A percentile compares a stretch with the other conserved stretches of the same genome.
Conservation (phyloP, 768 basidiomycete genomes). For the Neoboletus brunneissimus region DNA sequence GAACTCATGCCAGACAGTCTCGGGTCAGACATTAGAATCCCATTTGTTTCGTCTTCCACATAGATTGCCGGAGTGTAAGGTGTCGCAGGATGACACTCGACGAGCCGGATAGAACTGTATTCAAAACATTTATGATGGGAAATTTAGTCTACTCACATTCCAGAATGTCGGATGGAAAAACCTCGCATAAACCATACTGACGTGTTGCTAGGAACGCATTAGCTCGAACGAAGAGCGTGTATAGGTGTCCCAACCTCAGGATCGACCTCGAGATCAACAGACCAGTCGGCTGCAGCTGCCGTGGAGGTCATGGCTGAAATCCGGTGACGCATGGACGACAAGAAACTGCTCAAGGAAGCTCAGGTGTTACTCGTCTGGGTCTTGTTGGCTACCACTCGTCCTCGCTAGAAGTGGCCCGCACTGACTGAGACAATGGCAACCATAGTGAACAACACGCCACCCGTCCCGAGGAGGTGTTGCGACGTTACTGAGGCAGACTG, state of each 20-base stretch:
- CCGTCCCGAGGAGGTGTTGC: constrained; percentile 5
- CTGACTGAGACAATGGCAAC: constrained; percentile 14
- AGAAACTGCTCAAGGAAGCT: constrained; percentile 2
- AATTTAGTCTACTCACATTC: constrained; percentile 8
- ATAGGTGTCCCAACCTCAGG: not conserved
- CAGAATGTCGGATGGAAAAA: constrained; percentile 23
- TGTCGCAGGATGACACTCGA: constrained; percentile 16
- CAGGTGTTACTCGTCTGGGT: not conserved
- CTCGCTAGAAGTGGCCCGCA: constrained; percentile 14
- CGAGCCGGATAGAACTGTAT: not conserved
- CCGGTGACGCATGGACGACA: constrained; percentile 8
- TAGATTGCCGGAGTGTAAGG: constrained; percentile 14
- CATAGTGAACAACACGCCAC: constrained; percentile 13
- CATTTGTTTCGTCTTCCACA: constrained; percentile 18
- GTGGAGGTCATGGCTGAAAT: not conserved
- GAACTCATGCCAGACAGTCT: constrained; percentile 10
- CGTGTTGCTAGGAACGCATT: constrained; percentile 7
- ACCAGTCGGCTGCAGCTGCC: not conserved
- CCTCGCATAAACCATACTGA: constrained; percentile 22
- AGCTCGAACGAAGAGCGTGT: not conserved
- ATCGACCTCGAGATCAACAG: constrained; percentile 9
- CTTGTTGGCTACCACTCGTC: not conserved
- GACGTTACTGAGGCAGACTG: not conserved
- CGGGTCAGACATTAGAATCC: constrained; percentile 1
- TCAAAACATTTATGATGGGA: not conserved